Evolutionary conservation across 129 eudicot genomes (phyloP), one percentile per base, ranked within the genome.

Genomic region (Chrysanthemum lavandulifolium): DNA sequence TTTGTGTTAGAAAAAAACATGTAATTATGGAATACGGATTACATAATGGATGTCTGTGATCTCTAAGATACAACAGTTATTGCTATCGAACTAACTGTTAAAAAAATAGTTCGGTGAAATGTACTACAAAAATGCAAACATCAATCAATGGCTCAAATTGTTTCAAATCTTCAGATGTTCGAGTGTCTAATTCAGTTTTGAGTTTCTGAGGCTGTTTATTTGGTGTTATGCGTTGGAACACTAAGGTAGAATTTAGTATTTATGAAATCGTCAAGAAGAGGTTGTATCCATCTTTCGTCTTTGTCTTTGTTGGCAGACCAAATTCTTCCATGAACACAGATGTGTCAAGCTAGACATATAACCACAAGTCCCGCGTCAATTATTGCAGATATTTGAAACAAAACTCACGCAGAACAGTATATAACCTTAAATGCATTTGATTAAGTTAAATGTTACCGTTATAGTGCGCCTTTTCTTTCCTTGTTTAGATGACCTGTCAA

Each of bases 301-400:
- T 90, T 13, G 98, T 90, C 88, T 86, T 90, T 51, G 85, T 62
- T 13, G 98, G 97, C 71, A 90, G 76, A 64, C 98, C 97, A n/a
- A 94, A 94, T 78, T 94, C 97, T 81, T 94, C 98, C 98, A 94
- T 94, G 79, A 94, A 94, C 57, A 83, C 85, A 18, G 96, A 84
- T 18, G 98, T 94, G 76, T 94, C 98, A 69, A 94, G 97, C 98
- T 94, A 65, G 81, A 84, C 15, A 78, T 18, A 6, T 45, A 21
- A 49, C 49, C 49, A 62, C 49, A 60, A 68, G 3, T 43, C 21
- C 50, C 9, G 13, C 8, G 63, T 67, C 18, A 25, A 23, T 29
- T 15, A 10, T 18, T 56, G n/a, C 43, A 18, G 16, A 72, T 55
- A 47, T 47, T 63, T 33, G 29, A 27, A 27, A 27, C 29, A 27